phyloP scores from a whole-genome alignment of 371 early-diverging fungal genomes.

The Haplosporangium sp. region DNA sequence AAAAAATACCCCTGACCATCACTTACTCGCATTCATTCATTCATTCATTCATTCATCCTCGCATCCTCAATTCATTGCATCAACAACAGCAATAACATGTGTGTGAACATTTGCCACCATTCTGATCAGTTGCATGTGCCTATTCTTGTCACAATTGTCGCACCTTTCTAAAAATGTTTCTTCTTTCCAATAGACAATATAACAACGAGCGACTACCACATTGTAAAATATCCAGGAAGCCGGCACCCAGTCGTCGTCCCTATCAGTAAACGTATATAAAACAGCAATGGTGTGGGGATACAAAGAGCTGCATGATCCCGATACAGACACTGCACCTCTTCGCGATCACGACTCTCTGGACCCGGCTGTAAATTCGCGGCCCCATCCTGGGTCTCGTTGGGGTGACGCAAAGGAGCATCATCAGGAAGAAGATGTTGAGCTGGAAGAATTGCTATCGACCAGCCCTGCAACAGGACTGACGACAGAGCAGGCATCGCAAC shows the following conservation, averaged over 20 bases:
- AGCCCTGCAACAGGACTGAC: conserved; percentile 61
- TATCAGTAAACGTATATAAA: background rate
- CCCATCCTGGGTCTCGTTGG: background rate
- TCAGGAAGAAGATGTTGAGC: conserved; percentile 52
- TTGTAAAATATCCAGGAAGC: too few species aligned
- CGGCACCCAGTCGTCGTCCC: too few species aligned
- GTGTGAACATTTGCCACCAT: too few species aligned
- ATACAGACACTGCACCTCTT: conserved; percentile 16
- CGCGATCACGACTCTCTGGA: conserved; percentile 20
- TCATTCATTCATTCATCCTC: background rate
- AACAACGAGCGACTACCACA: too few species aligned
- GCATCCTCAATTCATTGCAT: background rate
- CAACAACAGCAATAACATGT: background rate
- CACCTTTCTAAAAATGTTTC: too few species aligned
- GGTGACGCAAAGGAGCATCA: background rate
- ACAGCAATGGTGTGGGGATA: conserved; percentile 37
- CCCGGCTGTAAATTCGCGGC: background rate
- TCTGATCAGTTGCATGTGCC: too few species aligned
- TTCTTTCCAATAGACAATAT: too few species aligned
- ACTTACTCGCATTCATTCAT: background rate
- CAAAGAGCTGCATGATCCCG: conserved; percentile 43
- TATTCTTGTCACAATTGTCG: too few species aligned
- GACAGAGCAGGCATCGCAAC: conserved; percentile 57
- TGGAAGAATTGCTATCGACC: conserved; percentile 61
- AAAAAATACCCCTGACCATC: background rate